Base-by-base conservation (phyloP, 495 filamentous ascomycete species). In the Penicillium crystallinum region DNA sequence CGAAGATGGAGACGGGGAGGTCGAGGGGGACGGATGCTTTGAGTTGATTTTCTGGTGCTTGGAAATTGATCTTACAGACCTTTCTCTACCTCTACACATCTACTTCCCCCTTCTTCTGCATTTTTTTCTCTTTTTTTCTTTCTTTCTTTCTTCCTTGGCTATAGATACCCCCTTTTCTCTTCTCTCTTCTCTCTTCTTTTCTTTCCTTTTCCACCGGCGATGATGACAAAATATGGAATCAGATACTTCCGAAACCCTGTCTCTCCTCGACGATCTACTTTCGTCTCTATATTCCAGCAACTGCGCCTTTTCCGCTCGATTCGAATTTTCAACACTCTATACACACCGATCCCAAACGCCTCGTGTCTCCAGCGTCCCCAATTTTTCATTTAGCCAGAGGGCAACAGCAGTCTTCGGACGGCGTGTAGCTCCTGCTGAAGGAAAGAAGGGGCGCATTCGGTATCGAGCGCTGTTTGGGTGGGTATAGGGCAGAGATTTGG, bases 1-100 rank as follows among this genome's bases (percentile, higher is more conserved):
- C 90, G 9, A 95, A 90, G 67, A 92, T 95, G 83, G 85, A 90
- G 62, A 74, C 63, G 45, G 86, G 90, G 11, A 81, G 73, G 53
- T 82, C 75, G 12, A 90, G 86, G 62, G 90, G 90, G 1, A 92
- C 88, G 8, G 71, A 79, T 55, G 59, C 64, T 7, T 48, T 81
- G 49, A 66, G 48, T 41, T 76, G 59, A 74, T 18, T 33, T 4
- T 21, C n/a, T 44, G 27, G 17, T n/a, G n/a, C n/a, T n/a, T n/a
- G n/a, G n/a, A n/a, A n/a, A n/a, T n/a, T n/a, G n/a, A n/a, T n/a
- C n/a, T n/a, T n/a, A n/a, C n/a, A n/a, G n/a, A n/a, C n/a, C n/a
- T n/a, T n/a, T n/a, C n/a, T n/a, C 12, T 18, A 6, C 4, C 33
- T 33, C 3, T 31, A 0, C 6, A 27, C 23, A 27, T 27, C 23